Evolutionary conservation across 148 eudicot genomes (phyloP).

Genomic region (Cornus florida): DNA sequence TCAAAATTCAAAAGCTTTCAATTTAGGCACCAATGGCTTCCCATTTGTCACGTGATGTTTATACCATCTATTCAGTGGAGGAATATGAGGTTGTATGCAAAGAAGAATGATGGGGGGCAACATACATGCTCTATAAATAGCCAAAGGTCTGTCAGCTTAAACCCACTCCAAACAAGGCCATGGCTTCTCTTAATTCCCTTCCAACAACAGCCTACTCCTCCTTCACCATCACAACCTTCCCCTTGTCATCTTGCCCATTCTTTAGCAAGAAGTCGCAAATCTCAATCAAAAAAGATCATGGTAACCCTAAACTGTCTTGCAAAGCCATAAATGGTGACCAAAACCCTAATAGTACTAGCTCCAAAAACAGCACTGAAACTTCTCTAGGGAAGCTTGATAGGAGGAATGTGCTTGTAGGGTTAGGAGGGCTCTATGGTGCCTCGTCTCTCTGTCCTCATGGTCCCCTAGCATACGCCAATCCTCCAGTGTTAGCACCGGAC

Average conservation of each 20-base stretch:
- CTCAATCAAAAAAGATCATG: slow-evolving; percentile 14
- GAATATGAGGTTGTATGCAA: neutral
- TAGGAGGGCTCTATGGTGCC: slow-evolving; percentile 69
- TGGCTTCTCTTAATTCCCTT: slow-evolving; percentile 28
- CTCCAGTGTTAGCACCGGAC: slow-evolving; percentile 53
- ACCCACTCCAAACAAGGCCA: neutral
- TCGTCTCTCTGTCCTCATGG: slow-evolving; percentile 19
- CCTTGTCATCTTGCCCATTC: slow-evolving; percentile 6
- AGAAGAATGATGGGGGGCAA: neutral
- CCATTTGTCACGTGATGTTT: no score
- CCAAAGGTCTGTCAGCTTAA: no score
- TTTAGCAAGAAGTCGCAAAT: slow-evolving; percentile 17
- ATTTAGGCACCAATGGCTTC: no score
- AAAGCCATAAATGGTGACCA: slow-evolving; percentile 28
- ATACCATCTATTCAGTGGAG: no score
- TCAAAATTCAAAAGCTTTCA: no score
- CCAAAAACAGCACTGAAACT: slow-evolving; percentile 4
- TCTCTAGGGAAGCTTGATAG: slow-evolving; percentile 43
- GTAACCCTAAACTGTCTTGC: slow-evolving; percentile 31
- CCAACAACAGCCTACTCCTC: slow-evolving; percentile 4
- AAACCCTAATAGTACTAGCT: neutral
- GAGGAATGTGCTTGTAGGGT: slow-evolving; percentile 62
- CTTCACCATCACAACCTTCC: slow-evolving; percentile 15
- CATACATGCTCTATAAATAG: no score
- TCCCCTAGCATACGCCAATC: slow-evolving; percentile 42